phyloP scores from a whole-genome alignment of 805 yeast species.

The Pichia manshurica region DNA sequence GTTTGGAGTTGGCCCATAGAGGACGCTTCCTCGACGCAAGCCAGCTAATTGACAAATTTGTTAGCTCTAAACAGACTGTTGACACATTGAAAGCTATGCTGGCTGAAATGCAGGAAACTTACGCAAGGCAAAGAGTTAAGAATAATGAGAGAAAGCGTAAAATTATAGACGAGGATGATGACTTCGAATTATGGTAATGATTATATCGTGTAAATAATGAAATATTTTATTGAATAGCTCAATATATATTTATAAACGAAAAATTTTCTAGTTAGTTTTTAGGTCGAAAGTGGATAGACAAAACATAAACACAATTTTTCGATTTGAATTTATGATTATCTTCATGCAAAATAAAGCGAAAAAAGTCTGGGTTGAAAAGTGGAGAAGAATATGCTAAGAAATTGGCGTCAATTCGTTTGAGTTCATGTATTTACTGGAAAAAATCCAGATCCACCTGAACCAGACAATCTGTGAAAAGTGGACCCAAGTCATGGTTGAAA shows the following conservation, averaged over 20 bases:
- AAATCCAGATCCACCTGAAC: conserved; percentile 89
- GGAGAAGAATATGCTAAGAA: neutral
- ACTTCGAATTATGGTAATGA: conserved; percentile 25
- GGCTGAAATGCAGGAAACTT: conserved; percentile 18
- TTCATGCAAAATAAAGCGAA: neutral
- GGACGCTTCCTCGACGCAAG: conserved; percentile 26
- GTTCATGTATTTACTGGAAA: conserved; percentile 68
- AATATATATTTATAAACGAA: no score
- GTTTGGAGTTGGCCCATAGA: conserved; percentile 18
- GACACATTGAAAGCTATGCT: conserved; percentile 13
- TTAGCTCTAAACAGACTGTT: conserved; percentile 5
- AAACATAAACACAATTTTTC: no score
- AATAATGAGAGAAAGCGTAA: conserved; percentile 13
- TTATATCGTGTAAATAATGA: no score
- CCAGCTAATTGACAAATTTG: conserved; percentile 23
- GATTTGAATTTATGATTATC: neutral
- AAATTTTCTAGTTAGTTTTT: no score
- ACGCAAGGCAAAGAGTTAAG: conserved; percentile 13
- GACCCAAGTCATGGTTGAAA: conserved; percentile 73
- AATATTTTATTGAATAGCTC: no score
- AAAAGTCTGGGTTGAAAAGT: neutral
- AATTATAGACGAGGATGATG: conserved; percentile 28
- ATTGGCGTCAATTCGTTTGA: conserved; percentile 54
- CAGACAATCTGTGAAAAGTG: conserved; percentile 91
- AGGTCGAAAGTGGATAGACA: no score